Evolutionary conservation across 1,139 yeast species (phyloP), one percentile per base, ranked within the genome.

Genomic region (Yamadazyma jaroonii): DNA sequence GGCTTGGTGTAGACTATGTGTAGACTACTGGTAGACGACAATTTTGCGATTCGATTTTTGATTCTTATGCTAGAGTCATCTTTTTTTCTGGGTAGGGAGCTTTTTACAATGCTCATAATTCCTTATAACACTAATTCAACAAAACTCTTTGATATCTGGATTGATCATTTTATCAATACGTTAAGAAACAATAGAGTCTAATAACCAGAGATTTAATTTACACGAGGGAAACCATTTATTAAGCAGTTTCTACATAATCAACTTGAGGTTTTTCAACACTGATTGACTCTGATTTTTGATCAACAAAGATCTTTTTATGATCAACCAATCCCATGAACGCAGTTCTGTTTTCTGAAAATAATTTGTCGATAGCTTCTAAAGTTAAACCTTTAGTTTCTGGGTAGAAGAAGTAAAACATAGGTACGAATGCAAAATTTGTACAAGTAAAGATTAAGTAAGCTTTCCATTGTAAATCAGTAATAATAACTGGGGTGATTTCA

Each of bases 351-450:
- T 54, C 56, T 34, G 50, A 49, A 43, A 72, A 72, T 37, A 72
- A 49, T 35, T 61, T 53, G 42, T 70, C 77, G 32, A 70, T 63
- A 36, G 68, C 71, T 47, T 71, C 77, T 41, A 69, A 54, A 8
- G 74, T 68, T 22, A 71, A 63, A 34, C 69, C 72, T 48, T 67
- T 69, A 9, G 77, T 68, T 50, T 72, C 77, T 21, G 74, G 75
- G 41, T 67, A 67, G 26, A 70, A 56, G 45, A 67, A 65, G 50
- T 55, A 64, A 20, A 65, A 46, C 43, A 45, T 32, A 13, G 39
- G 39, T 3, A 11, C 41, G 29, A 38, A 38, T 9, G 34, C 34
- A 13, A 36, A 25, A 14, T 38, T 38, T 3, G 39, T 36, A 23
- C 35, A 31, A 23, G 32, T 32, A 20, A 38, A 38, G 11, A 38